Evolutionary conservation across 148 eudicot species (phyloP), one percentile per base, ranked within the genome.

Genomic region (Chenopodium berlandieri): DNA sequence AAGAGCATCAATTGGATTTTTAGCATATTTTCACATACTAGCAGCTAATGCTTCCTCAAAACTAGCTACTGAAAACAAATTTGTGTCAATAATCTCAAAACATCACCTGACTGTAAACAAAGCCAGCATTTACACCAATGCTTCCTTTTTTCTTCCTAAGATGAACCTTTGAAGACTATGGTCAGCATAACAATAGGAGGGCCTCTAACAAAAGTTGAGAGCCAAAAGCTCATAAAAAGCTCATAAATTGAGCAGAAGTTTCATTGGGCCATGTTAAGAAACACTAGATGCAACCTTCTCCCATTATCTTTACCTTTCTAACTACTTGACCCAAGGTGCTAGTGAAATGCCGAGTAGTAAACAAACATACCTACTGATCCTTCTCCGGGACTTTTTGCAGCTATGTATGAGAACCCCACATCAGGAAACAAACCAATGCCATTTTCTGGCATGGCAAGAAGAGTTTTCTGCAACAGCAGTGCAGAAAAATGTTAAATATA

Each of bases 371-470:
- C 99, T 47, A 94, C 94, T 84, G 97, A 89, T 77, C 99, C 98
- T 87, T 89, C 94, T 71, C 97, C 99, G 7, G 99, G 97, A 80
- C 88, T 91, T 84, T 89, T 89, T 83, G 98, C 98, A 30, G 99
- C 98, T 81, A 95, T 94, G 84, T 90, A 90, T 63, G 99, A 88
- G 85, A 95, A 95, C 64, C 99, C 99, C 73, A 95, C 99, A 89
- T 95, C 99, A 81, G 99, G 99, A 69, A 95, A 95, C 86, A 95
- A 91, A 66, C 99, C 99, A 81, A 94, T 95, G 20, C 94, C 97
- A 75, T 94, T 95, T 85, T 95, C 99, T 69, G 99, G 99, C 99
- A 95, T 95, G 76, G 97, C 97, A 85, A 95, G 98, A 82, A 95
- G 86, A 80, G 97, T 95, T 83, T 88, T 91, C 99, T 95, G 92